A percentile compares a stretch with the other conserved stretches of the same genome.
These are phyloP conservation scores for Acanthamoeba castellanii DNA, from an alignment of 208 protist genomes.

Conservation along the genomic window DNA sequence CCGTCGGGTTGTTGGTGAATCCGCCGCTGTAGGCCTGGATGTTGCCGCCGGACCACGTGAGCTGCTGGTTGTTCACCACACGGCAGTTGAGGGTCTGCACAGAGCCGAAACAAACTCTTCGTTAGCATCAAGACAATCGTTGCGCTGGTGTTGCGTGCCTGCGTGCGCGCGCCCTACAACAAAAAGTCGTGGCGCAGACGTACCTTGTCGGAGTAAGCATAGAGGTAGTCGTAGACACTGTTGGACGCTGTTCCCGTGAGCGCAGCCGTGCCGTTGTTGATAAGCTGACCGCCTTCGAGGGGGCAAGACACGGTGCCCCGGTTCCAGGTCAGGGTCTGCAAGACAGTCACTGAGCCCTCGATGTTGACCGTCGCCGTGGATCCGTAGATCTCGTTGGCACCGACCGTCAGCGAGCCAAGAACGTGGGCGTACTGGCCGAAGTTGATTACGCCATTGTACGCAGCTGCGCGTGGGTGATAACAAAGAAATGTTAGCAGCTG, in stretches of 20 bases:
- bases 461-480: neutral
- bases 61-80: conserved; percentile 51
- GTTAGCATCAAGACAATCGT: neutral
- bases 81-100: conserved; percentile 17
- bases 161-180: too few relatives aligned
- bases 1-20: conserved; percentile 53
- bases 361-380: neutral
- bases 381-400: neutral
- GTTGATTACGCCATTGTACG: neutral
- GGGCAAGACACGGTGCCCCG: conserved; percentile 12
- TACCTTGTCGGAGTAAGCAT: neutral
- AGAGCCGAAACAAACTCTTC: neutral
- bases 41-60: conserved; percentile 28
- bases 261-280: conserved; percentile 58
- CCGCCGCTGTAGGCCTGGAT: neutral
- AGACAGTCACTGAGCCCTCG: conserved; percentile 39
- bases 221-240: neutral
- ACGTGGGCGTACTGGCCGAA: conserved; percentile 38
- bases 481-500: neutral
- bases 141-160: too few relatives aligned
- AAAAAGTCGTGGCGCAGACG: neutral
- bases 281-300: neutral
- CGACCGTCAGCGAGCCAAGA: neutral
- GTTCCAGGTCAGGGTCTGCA: neutral
- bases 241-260: neutral